Base-by-base conservation (phyloP, 2,329 filamentous ascomycete species). In the Claviceps lovelessii region DNA sequence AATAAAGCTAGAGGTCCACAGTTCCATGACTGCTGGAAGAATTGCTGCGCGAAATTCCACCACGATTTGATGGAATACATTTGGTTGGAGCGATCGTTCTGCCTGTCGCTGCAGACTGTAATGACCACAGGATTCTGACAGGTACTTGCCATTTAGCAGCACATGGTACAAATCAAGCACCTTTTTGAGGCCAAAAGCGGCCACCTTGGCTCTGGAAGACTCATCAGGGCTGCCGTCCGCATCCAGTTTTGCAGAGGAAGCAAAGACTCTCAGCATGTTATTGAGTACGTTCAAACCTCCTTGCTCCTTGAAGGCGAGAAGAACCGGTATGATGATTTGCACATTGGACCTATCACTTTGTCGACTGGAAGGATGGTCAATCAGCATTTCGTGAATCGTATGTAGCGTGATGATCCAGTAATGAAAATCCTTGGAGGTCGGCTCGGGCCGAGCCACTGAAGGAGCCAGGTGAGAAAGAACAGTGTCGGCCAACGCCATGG, bases 1-100 rank as follows among this genome's bases (percentile, higher is more conserved):
- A 19, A 93, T 81, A 50, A 95, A 80, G 31, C 82, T 75, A 1
- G 90, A 94, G 60, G 88, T 83, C 94, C 93, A 98, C 33, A 97
- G 78, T 49, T 84, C 78, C 55, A 80, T 79, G 45, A 93, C 78
- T 49, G 85, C 80, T 0, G 90, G 88, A 15, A 96, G 72, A 31
- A 96, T 81, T 31, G 84, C 81, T 70, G 86, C 82, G 46, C 93
- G 85, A 46, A 97, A 71, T 66, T 97, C 91, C 6, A 97, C 83
- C 15, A 96, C 73, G 54, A 97, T 86, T 62, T 96, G 91, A 1
- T 80, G 75, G 15, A 83, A 77, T 10, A 74, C 64, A 28, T 72
- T 69, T 3, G 67, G 61, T 29, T 71, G 71, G 13, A 67, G 67
- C 2, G 69, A 69, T 46, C 76, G 69, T 17, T 76, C 74, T 5